Percentiles rank a stretch among this genome's conserved stretches.
Conservation (phyloP, 1,284 basidiomycete species). For the Coniferiporia sulphurascens region DNA sequence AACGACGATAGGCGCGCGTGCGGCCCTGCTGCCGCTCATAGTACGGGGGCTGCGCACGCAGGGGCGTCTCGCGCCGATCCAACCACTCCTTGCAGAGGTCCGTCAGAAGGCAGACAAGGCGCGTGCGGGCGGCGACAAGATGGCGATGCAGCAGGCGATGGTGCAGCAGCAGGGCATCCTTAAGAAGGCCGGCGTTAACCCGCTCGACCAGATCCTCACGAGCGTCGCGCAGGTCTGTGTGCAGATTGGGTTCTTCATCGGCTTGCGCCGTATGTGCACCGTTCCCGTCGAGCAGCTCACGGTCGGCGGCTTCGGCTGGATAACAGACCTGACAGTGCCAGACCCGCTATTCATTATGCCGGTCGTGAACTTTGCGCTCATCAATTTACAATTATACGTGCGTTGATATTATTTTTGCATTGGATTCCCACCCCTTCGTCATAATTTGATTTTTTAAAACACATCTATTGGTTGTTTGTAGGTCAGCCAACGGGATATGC, state of each 20-base stretch:
- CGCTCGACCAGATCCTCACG: constrained; percentile 51
- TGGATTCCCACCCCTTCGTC: background rate
- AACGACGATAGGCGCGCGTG: constrained; percentile 66
- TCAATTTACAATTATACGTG: constrained; percentile 72
- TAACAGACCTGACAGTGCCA: constrained; percentile 73
- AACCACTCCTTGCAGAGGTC: constrained; percentile 51
- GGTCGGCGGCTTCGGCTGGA: constrained; percentile 72
- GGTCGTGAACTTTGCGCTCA: constrained; percentile 52
- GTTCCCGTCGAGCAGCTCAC: constrained; percentile 71
- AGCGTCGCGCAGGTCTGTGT: constrained; percentile 76
- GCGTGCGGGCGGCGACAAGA: constrained; percentile 40
- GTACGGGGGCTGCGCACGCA: constrained; percentile 64
- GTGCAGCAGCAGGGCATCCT: constrained; percentile 62
- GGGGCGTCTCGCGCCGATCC: constrained; percentile 63
- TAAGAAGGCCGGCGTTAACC: constrained; percentile 64
- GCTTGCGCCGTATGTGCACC: constrained; percentile 66
- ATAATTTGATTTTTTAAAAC: background rate
- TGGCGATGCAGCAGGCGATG: constrained; percentile 49
- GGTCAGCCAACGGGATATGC: constrained; percentile 57
- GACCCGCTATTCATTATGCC: constrained; percentile 84
- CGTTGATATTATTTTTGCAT: constrained; percentile 25
- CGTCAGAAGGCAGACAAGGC: constrained; percentile 45
- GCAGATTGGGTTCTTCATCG: constrained; percentile 85
- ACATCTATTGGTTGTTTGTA: constrained; percentile 26
- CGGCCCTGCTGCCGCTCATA: constrained; percentile 66